Base-by-base conservation (phyloP, 768 basidiomycete genomes). In the Hygrocybe coccinea region DNA sequence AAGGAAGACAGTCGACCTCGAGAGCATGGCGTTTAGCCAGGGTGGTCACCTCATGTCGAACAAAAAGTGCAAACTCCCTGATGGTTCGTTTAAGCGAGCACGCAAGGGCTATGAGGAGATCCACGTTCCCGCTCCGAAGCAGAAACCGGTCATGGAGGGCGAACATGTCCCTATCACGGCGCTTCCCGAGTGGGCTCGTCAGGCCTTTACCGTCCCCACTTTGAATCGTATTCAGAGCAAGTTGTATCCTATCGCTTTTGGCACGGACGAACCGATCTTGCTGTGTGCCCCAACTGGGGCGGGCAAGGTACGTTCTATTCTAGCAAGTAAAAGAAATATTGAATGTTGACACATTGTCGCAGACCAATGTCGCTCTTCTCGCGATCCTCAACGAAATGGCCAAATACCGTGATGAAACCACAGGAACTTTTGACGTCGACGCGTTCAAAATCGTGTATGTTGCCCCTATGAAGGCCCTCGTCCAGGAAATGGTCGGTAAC, bases 321-420 rank as follows among this genome's bases (percentile, higher is more conserved):
- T 29, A 34, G 33, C 34, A 19, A 34, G 1, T 39, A 38, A n/a
- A 56, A 2, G 52, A 8, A 56, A 50, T 21, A 24, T 33, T 50
- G 49, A 21, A 50, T 61, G 61, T 58, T 50, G 70, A 37, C 69
- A 52, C 3, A 12, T 37, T 41, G 55, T 56, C 50, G 1, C 60
- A 97, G 95, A 99, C 97, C 14, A 99, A 99, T 64, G 95, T 98
- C 29, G 97, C 97, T 33, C 91, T 98, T 83, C 79, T 99, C 9
- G 86, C 94, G 0, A 89, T 99, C 60, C 82, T 99, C 21, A 89
- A 92, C 67, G 92, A 97, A 64, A 81, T 99, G 21, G 74, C 79
- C 34, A 95, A 97, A 65, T 85, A 89, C 69, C 85, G 93, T 15
- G 83, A 95, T 64, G 86, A 88, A 43, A 78, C 76, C 15, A 88